Conservation (phyloP, 371 early-diverging fungal species). For the Batrachochytrium dendrobatidis region DNA sequence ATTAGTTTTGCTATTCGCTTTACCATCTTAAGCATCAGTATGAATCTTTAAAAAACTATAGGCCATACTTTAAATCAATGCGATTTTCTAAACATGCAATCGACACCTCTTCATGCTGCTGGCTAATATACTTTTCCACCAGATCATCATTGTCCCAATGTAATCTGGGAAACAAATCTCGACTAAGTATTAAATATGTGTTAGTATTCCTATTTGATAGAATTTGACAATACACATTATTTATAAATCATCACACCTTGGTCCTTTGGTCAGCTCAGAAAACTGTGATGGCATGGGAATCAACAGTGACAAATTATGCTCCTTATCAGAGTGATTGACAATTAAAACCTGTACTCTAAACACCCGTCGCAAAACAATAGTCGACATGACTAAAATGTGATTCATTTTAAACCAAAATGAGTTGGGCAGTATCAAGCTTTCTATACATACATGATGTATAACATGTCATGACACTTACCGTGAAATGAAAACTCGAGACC, state of each 20-base stretch:
- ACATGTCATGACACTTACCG: neutral
- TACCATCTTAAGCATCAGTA: too few species aligned
- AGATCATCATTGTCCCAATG: neutral
- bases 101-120: neutral
- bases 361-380: constrained; percentile 50
- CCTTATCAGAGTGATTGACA: constrained; percentile 63
- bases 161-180: neutral
- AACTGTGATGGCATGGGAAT: constrained; percentile 17
- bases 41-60: neutral
- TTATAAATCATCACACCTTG: neutral
- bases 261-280: neutral
- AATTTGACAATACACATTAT: neutral
- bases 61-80: neutral
- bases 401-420: neutral
- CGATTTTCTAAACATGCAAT: neutral
- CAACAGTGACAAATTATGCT: constrained; percentile 55
- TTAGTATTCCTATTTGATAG: neutral
- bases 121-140: neutral
- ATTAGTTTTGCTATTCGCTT: too few species aligned
- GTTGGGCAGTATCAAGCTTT: neutral
- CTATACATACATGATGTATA: neutral
- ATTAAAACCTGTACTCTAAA: constrained; percentile 67
- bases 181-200: neutral
- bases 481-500: constrained; percentile 1
- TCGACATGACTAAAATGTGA: constrained; percentile 30